phyloP scores from a whole-genome alignment of 2,329 filamentous ascomycete genomes.

The Apiospora koreana region DNA sequence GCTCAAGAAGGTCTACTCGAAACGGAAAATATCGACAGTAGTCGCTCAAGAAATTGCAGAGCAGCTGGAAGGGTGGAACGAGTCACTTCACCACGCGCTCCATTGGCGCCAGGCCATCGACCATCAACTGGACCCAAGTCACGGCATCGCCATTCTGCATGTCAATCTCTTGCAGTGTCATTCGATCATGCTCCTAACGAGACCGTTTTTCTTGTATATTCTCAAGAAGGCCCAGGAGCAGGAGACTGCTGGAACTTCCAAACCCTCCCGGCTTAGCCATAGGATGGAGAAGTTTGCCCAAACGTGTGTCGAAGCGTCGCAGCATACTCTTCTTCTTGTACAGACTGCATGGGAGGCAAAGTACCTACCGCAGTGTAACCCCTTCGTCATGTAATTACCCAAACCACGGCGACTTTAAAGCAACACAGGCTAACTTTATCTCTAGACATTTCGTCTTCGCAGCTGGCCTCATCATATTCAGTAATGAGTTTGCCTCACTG shows the following conservation, averaged over 20 bases:
- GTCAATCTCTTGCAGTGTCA: constrained; percentile 63
- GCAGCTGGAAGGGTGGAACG: constrained; percentile 53
- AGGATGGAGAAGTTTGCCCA: constrained; percentile 49
- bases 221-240: constrained; percentile 44
- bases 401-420: background rate
- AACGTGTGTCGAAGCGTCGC: constrained; percentile 52
- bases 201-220: constrained; percentile 64
- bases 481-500: constrained; percentile 56
- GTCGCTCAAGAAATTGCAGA: constrained; percentile 59
- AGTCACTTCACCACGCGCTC: constrained; percentile 47
- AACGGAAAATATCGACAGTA: constrained; percentile 57
- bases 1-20: constrained; percentile 60
- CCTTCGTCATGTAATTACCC: constrained; percentile 37
- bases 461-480: constrained; percentile 54
- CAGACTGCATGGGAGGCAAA: constrained; percentile 44
- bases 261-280: constrained; percentile 30
- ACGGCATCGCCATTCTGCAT: constrained; percentile 62
- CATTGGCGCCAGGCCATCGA: constrained; percentile 51
- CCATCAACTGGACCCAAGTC: constrained; percentile 40
- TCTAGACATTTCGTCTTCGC: constrained; percentile 58
- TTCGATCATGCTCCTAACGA: constrained; percentile 62
- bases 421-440: background rate
- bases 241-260: constrained; percentile 26
- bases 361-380: constrained; percentile 53
- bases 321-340: constrained; percentile 50